phyloP scores from a whole-genome alignment of 2,329 filamentous ascomycete species.

The Pyrenochaeta sp. region DNA sequence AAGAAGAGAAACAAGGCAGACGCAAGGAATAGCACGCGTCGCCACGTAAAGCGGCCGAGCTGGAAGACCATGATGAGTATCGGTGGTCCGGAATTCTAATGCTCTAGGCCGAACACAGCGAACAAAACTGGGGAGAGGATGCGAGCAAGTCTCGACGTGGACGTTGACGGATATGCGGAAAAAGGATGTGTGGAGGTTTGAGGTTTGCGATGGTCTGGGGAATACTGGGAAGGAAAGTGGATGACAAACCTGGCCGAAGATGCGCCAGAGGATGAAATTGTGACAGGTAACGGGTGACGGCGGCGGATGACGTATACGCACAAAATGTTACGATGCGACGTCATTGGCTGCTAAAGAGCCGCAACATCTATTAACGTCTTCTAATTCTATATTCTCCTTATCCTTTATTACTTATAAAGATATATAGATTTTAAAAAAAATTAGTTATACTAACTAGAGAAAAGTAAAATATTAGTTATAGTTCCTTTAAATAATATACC shows the following conservation, averaged over 20 bases:
- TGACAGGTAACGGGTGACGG: not conserved
- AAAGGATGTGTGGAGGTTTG: not conserved
- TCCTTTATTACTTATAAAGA: too few relatives aligned
- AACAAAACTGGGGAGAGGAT: not conserved
- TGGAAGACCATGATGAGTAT: constrained; percentile 29
- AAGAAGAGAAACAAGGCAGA: constrained; percentile 43
- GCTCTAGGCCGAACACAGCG: not conserved
- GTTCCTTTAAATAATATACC: too few relatives aligned
- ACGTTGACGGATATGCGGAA: not conserved
- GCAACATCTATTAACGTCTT: not conserved
- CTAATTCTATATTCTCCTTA: not conserved
- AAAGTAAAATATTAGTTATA: too few relatives aligned
- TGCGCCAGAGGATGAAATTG: constrained; percentile 1
- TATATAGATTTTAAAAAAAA: too few relatives aligned
- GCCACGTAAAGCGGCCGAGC: constrained; percentile 31
- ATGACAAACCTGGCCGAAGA: constrained; percentile 19
- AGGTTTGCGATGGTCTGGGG: not conserved
- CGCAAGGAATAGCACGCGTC: constrained; percentile 34
- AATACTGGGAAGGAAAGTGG: not conserved
- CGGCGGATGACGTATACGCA: constrained; percentile 24
- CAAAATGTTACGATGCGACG: not conserved
- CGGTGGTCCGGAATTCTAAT: not conserved
- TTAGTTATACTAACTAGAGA: too few relatives aligned
- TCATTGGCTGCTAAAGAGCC: not conserved
- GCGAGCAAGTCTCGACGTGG: not conserved